Conservation (phyloP, 2,329 filamentous ascomycete species). For the Botrytis pseudocinerea region DNA sequence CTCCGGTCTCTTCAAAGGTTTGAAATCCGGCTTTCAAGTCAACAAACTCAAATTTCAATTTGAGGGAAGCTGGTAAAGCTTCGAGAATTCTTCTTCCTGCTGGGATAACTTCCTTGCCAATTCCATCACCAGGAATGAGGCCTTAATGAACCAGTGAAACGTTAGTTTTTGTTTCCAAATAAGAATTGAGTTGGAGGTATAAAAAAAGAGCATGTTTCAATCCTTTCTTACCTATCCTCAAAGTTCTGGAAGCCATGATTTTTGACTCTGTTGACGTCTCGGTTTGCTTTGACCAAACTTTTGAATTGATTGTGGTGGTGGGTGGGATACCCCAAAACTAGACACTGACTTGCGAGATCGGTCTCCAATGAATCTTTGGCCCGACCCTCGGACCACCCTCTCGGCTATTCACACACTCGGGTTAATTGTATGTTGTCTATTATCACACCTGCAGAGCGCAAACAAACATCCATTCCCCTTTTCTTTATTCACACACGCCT, state of each 20-base stretch:
- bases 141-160: conserved; percentile 52
- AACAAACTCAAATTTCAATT: conserved; percentile 91
- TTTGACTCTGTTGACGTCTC: conserved; percentile 17
- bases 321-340: conserved; percentile 10
- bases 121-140: conserved; percentile 96
- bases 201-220: background rate
- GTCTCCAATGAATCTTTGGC: background rate
- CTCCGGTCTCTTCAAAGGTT: conserved; percentile 86
- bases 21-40: conserved; percentile 92
- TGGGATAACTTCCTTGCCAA: conserved; percentile 97
- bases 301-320: background rate
- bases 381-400: background rate
- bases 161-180: conserved; percentile 22
- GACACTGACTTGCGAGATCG: conserved; percentile 7
- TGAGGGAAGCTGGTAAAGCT: conserved; percentile 85
- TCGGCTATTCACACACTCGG: background rate
- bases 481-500: background rate
- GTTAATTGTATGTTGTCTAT: background rate
- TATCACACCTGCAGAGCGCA: background rate
- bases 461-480: background rate
- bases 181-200: background rate
- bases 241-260: conserved; percentile 62
- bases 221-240: conserved; percentile 62
- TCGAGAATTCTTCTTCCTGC: conserved; percentile 89
- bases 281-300: conserved; percentile 21